Evolutionary conservation across 2,329 filamentous ascomycete genomes (phyloP).

Genomic region (Nigrospora osmanthi): DNA sequence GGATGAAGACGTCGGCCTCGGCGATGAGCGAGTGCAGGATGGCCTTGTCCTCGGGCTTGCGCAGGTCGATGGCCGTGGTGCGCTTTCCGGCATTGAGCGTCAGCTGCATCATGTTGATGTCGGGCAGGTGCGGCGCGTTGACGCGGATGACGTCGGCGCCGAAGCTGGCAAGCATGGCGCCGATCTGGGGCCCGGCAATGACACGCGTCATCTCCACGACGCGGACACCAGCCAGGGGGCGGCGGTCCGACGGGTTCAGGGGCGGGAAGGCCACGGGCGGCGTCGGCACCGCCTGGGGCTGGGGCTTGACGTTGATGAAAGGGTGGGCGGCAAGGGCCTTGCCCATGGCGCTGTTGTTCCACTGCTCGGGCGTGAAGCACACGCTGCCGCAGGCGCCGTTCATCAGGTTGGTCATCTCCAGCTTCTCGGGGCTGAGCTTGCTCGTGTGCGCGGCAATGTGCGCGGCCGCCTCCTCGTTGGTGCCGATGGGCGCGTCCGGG

Average conservation of each 20-base stretch:
- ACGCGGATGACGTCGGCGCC: slow-evolving; percentile 39
- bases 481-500: slow-evolving; percentile 10
- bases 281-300: slow-evolving; percentile 24
- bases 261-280: slow-evolving; percentile 23
- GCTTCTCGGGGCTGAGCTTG: slow-evolving; percentile 27
- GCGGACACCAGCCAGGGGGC: slow-evolving; percentile 36
- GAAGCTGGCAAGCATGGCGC: slow-evolving; percentile 30
- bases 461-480: slow-evolving; percentile 21
- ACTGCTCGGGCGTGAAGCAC: slow-evolving; percentile 33
- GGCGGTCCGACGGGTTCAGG: slow-evolving; percentile 15
- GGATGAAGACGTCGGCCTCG: slow-evolving; percentile 44
- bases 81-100: slow-evolving; percentile 39
- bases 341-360: slow-evolving; percentile 34
- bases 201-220: slow-evolving; percentile 42
- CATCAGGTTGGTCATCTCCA: slow-evolving; percentile 30
- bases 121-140: slow-evolving; percentile 31
- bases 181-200: slow-evolving; percentile 38
- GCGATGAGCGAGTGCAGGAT: slow-evolving; percentile 31
- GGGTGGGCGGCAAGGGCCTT: slow-evolving; percentile 30
- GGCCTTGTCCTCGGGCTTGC: slow-evolving; percentile 27
- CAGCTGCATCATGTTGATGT: slow-evolving; percentile 30
- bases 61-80: slow-evolving; percentile 38
- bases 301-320: slow-evolving; percentile 28
- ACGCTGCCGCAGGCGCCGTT: slow-evolving; percentile 34
- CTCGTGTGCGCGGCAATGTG: slow-evolving; percentile 21